Evolutionary conservation across 106 monocot genomes (phyloP).

Genomic region (Posidonia australis): DNA sequence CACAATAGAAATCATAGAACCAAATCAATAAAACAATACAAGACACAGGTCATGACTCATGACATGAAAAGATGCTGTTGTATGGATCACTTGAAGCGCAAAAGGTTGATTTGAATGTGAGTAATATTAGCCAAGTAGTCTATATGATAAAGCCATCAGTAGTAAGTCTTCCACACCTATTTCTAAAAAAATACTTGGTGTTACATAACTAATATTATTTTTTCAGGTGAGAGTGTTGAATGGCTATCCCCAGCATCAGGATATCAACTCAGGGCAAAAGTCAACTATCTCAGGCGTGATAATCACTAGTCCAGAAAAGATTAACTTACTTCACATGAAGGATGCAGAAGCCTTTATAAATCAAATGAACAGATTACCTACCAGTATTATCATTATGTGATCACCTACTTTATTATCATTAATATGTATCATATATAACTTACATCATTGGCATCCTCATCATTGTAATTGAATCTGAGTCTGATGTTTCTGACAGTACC

Average conservation of each 20-base stretch:
- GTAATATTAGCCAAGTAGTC: too few species aligned
- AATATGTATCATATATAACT: background rate
- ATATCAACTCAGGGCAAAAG: too few species aligned
- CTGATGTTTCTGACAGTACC: constrained; percentile 6
- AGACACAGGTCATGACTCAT: background rate
- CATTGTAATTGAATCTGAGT: constrained; percentile 2
- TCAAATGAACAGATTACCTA: background rate
- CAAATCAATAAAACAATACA: background rate
- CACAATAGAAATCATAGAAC: background rate
- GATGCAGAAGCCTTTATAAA: too few species aligned
- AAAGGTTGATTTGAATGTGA: too few species aligned
- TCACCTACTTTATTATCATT: background rate
- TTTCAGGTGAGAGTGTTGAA: too few species aligned
- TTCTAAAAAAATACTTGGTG: too few species aligned
- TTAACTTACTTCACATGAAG: background rate
- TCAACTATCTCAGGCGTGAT: background rate
- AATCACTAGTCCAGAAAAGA: background rate
- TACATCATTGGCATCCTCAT: background rate
- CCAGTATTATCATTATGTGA: background rate
- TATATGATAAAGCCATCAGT: too few species aligned
- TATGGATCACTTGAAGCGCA: too few species aligned
- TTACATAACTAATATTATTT: too few species aligned
- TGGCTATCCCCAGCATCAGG: too few species aligned
- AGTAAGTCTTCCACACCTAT: too few species aligned
- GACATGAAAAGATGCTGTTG: background rate